phyloP scores from a whole-genome alignment of 1,284 basidiomycete species.

The Fomitopsis palustris region DNA sequence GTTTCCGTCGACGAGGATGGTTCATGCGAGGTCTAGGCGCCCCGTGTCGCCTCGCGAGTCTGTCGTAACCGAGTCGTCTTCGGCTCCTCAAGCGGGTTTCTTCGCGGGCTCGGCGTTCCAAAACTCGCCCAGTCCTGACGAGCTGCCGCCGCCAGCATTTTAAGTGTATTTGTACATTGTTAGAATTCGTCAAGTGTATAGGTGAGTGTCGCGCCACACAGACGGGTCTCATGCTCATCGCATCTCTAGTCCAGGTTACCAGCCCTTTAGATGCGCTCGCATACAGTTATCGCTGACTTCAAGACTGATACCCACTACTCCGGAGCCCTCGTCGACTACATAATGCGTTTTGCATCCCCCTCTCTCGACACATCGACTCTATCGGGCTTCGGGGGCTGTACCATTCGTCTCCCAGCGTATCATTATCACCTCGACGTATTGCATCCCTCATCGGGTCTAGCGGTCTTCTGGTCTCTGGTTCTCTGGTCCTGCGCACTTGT shows the following conservation, averaged over 20 bases:
- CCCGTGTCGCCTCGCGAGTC: not conserved
- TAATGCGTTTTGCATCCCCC: slow-evolving; percentile 23
- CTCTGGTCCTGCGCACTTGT: slow-evolving; percentile 29
- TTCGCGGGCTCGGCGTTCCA: slow-evolving; percentile 78
- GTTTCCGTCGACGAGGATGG: slow-evolving; percentile 34
- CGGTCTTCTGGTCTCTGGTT: slow-evolving; percentile 27
- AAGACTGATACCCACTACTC: slow-evolving; percentile 19
- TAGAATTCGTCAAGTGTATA: slow-evolving; percentile 36
- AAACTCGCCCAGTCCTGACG: slow-evolving; percentile 77
- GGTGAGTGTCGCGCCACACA: slow-evolving; percentile 27
- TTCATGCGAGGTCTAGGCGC: not conserved
- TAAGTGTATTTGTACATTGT: slow-evolving; percentile 28
- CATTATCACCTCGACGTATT: slow-evolving; percentile 42
- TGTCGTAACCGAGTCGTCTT: slow-evolving; percentile 12
- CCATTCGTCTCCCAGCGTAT: slow-evolving; percentile 31
- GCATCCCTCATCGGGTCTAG: slow-evolving; percentile 17
- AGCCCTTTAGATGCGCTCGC: slow-evolving; percentile 27
- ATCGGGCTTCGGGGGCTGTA: slow-evolving; percentile 12
- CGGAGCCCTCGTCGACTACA: slow-evolving; percentile 28
- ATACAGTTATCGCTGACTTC: slow-evolving; percentile 19
- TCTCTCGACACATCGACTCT: slow-evolving; percentile 12
- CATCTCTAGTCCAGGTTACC: slow-evolving; percentile 30
- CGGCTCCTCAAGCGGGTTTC: slow-evolving; percentile 38
- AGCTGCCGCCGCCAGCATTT: slow-evolving; percentile 64
- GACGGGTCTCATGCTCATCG: not conserved